Evolutionary conservation across 2,329 filamentous ascomycete species (phyloP), one percentile per base, ranked within the genome.

Genomic region (Ophiosphaerella herpotricha): DNA sequence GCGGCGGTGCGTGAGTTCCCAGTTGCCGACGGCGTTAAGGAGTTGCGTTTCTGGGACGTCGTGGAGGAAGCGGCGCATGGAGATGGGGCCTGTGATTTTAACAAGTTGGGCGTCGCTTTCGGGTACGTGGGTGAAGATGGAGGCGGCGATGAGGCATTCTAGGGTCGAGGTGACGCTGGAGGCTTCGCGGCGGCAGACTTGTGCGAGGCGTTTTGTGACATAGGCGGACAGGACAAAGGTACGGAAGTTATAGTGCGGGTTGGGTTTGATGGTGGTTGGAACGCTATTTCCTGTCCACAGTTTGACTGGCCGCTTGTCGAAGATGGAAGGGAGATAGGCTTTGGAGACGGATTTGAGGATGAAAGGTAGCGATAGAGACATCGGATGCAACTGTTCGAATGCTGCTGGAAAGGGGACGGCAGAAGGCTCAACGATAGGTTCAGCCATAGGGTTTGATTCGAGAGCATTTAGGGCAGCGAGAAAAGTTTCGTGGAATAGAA

Each of bases 401-500:
- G 70, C 67, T 4, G 75, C 76, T 1, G 75, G 58, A 1, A 80
- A 63, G 1, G 73, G 36, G 2, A 46, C 52, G 4, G 34, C 39
- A 1, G 45, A 57, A 41, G 41, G 60, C 39, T 18, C 26, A 13
- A 68, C 52, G 7, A 65, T 48, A 2, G 55, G 41, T 2, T 51
- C 41, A 4, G 37, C 12, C 1, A 37, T 32, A 9, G 14, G 13
- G 1, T 44, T 18, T 14, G 14, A 11, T 16, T 33, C 5, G 9
- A 14, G 3, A 18, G 18, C 14, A 29, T 58, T 53, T 11, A 80
- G 52, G 4, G 73, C 75, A 5, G 60, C 54, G 4, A 74, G 67
- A 33, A 81, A 77, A 0, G 70, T 64, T 7, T 66, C 58, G 46
- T 80, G 78, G 51, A 81, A 80, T 0, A 75, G 67, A 24, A 77